phyloP scores from a whole-genome alignment of 257 asterid species.

The Lycium barbarum region DNA sequence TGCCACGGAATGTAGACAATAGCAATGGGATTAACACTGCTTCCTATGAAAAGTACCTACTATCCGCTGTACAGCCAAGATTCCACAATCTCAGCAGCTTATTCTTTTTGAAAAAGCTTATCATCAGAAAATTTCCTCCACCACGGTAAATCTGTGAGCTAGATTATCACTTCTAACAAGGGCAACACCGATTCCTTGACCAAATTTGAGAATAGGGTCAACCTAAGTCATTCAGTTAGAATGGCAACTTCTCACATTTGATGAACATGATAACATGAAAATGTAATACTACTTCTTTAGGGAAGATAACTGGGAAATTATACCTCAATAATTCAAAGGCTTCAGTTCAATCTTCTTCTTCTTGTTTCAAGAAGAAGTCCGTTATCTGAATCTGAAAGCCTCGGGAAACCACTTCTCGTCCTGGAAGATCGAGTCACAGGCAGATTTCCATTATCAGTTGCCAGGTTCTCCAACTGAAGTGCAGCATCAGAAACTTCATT shows the following conservation, averaged over 20 bases:
- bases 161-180: conserved; percentile 26
- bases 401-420: conserved; percentile 35
- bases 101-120: conserved; percentile 11
- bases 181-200: neutral
- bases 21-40: neutral
- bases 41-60: conserved; percentile 7
- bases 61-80: neutral
- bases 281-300: neutral
- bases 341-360: conserved; percentile 43
- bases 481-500: conserved; percentile 43
- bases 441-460: conserved; percentile 33
- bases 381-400: conserved; percentile 33
- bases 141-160: neutral
- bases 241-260: neutral
- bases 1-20: neutral
- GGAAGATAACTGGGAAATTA: neutral
- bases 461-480: conserved; percentile 35
- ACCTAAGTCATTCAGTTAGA: neutral
- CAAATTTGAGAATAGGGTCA: neutral
- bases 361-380: conserved; percentile 38
- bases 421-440: conserved; percentile 32
- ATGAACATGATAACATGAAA: conserved; percentile 5
- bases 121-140: neutral
- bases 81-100: conserved; percentile 22
- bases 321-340: conserved; percentile 19